Evolutionary conservation across 805 yeast species (phyloP).

Genomic region (Lipomyces mesembrius): DNA sequence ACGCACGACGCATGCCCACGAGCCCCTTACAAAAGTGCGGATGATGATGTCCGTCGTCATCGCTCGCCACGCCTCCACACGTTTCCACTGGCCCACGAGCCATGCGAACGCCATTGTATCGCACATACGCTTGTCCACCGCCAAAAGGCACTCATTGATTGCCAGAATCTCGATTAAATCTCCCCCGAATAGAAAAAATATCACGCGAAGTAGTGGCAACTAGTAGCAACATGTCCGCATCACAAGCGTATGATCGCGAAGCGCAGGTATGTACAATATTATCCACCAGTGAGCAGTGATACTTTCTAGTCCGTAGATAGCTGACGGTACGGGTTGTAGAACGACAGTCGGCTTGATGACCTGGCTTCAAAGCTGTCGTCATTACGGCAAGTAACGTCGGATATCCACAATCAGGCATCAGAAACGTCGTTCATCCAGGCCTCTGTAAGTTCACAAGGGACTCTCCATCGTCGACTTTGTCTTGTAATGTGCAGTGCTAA

Average conservation of each 20-base stretch:
- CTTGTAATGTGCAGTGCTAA: not conserved
- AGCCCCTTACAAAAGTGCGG: too few species aligned
- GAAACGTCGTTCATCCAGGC: conserved; percentile 51
- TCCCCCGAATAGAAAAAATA: not conserved
- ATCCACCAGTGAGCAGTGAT: not conserved
- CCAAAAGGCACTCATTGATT: not conserved
- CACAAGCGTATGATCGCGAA: conserved; percentile 42
- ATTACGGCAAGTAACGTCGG: conserved; percentile 67
- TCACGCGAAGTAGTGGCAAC: not conserved
- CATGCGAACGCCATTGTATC: too few species aligned
- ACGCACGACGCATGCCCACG: not conserved
- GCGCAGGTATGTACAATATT: conserved; percentile 39
- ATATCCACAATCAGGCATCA: conserved; percentile 66
- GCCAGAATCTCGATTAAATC: not conserved
- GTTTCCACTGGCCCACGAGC: too few species aligned
- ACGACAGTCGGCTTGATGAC: conserved; percentile 64
- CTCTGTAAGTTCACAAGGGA: conserved; percentile 40
- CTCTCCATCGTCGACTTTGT: not conserved
- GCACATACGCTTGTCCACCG: too few species aligned
- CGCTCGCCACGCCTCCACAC: too few species aligned
- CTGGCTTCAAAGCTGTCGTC: conserved; percentile 69
- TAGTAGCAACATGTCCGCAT: conserved; percentile 27
- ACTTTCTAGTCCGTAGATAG: not conserved
- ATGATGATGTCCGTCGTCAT: not conserved
- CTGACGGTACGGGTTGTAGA: conserved; percentile 47